Evolutionary conservation across 768 basidiomycete species (phyloP).

Genomic region (Galerina marginata): DNA sequence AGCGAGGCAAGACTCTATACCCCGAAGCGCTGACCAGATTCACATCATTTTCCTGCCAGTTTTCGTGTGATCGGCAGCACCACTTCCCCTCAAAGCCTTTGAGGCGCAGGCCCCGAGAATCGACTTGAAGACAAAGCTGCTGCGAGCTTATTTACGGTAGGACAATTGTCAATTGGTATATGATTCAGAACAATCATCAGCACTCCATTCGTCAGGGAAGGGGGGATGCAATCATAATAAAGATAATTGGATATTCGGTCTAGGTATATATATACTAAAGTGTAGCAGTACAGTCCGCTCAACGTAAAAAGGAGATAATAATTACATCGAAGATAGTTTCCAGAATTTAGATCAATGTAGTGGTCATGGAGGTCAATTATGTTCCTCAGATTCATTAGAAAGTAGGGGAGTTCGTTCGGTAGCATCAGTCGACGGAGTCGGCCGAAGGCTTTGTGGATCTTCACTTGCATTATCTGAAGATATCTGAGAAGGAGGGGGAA

Average conservation of each 20-base stretch:
- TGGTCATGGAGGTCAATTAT: constrained; percentile 18
- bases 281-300: constrained; percentile 1
- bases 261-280: constrained; percentile 15
- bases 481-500: constrained; percentile 24
- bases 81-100: too few relatives aligned
- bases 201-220: too few relatives aligned
- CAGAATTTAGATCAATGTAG: constrained; percentile 5
- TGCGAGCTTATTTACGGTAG: too few relatives aligned
- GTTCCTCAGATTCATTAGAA: constrained; percentile 25
- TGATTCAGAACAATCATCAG: too few relatives aligned
- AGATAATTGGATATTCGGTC: neutral
- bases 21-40: too few relatives aligned
- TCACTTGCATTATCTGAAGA: constrained; percentile 16
- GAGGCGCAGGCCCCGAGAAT: too few relatives aligned
- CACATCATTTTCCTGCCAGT: too few relatives aligned
- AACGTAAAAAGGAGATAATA: constrained; percentile 5
- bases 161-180: too few relatives aligned
- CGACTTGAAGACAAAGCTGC: too few relatives aligned
- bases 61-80: too few relatives aligned
- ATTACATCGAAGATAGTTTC: constrained; percentile 11
- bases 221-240: too few relatives aligned
- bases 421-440: constrained; percentile 28
- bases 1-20: too few relatives aligned
- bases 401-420: constrained; percentile 49
- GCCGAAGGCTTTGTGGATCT: constrained; percentile 14